Evolutionary conservation across 192 early-diverging fungal genomes (phyloP).

Genomic region (Backusella sp.): DNA sequence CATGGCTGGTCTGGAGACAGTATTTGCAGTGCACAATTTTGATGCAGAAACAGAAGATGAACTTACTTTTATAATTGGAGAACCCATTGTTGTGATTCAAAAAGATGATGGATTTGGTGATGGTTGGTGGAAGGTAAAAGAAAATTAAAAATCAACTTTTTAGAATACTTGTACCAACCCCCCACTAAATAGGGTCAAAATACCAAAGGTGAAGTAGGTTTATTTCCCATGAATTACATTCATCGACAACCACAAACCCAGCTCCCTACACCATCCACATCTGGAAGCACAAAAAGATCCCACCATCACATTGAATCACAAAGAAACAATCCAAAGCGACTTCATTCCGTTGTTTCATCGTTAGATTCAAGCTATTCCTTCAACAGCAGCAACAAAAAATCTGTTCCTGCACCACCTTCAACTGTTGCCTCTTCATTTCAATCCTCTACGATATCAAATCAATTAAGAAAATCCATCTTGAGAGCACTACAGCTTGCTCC

Average conservation of each 20-base stretch:
- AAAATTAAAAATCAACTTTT: too few species aligned
- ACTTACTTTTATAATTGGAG: conserved; percentile 63
- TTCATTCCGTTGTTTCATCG: background rate
- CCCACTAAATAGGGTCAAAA: conserved; percentile 56
- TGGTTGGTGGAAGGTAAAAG: conserved; percentile 74
- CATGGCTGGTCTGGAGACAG: conserved; percentile 43
- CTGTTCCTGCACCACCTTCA: background rate
- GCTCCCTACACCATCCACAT: conserved; percentile 19
- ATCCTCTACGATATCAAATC: background rate
- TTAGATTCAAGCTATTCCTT: background rate
- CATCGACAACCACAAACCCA: conserved; percentile 29
- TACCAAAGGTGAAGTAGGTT: conserved; percentile 56
- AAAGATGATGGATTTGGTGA: conserved; percentile 69
- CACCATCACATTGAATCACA: background rate
- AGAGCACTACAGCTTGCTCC: background rate
- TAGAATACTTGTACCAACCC: too few species aligned
- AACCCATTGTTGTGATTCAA: conserved; percentile 68
- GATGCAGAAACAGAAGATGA: conserved; percentile 69
- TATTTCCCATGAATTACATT: conserved; percentile 72
- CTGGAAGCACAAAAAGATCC: background rate
- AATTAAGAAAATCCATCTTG: background rate
- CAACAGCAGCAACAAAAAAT: background rate
- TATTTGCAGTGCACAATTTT: conserved; percentile 57
- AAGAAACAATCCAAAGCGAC: background rate
- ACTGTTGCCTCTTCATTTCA: background rate